Percentiles rank a stretch among this genome's conserved stretches.
Evolutionary conservation across 805 yeast genomes (phyloP).

Genomic region (Candida insectorum): DNA sequence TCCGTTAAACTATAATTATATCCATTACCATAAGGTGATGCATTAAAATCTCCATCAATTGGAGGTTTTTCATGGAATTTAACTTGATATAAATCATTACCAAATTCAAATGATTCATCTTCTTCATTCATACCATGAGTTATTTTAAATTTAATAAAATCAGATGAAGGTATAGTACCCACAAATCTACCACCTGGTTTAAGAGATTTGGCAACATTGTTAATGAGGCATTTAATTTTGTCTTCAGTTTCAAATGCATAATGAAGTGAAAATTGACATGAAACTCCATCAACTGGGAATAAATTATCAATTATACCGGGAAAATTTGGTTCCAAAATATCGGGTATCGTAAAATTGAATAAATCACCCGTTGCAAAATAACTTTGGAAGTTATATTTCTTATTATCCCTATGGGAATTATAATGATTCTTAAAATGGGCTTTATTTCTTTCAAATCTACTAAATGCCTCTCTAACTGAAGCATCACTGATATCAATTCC

Average conservation of each 20-base stretch:
- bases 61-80: slow-evolving; percentile 79
- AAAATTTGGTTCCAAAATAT: slow-evolving; percentile 60
- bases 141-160: slow-evolving; percentile 69
- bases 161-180: slow-evolving; percentile 94
- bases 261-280: slow-evolving; percentile 90
- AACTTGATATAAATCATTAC: slow-evolving; percentile 80
- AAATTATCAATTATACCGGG: slow-evolving; percentile 54
- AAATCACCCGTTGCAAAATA: slow-evolving; percentile 93
- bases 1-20: slow-evolving; percentile 82
- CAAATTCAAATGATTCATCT: slow-evolving; percentile 48
- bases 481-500: slow-evolving; percentile 93
- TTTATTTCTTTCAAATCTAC: slow-evolving; percentile 59
- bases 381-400: slow-evolving; percentile 64
- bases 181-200: slow-evolving; percentile 82
- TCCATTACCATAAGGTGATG: slow-evolving; percentile 72
- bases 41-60: slow-evolving; percentile 64
- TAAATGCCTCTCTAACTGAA: slow-evolving; percentile 79
- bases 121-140: slow-evolving; percentile 8
- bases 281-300: slow-evolving; percentile 84
- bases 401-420: slow-evolving; percentile 25
- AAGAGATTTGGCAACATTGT: slow-evolving; percentile 72
- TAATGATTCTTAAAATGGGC: slow-evolving; percentile 34
- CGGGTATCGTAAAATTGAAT: slow-evolving; percentile 67
- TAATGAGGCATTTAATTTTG: slow-evolving; percentile 67
- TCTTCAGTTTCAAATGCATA: slow-evolving; percentile 89